Evolutionary conservation across 768 basidiomycete genomes (phyloP).

Genomic region (Holtermanniella nyarrowii): DNA sequence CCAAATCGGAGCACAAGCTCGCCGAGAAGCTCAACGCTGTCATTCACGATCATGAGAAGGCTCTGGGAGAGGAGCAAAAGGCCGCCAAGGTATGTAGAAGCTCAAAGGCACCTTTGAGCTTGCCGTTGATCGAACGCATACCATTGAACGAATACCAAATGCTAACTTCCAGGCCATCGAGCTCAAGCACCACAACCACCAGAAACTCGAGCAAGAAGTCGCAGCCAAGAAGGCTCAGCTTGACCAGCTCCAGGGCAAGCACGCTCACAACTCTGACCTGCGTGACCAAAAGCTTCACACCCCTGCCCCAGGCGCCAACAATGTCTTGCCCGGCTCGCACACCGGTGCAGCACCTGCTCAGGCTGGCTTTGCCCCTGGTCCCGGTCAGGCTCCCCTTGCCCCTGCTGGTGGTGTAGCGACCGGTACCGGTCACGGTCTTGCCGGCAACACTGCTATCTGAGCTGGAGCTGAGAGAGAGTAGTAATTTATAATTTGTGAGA

Average conservation of each 20-base stretch:
- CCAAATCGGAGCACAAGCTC: constrained; percentile 48
- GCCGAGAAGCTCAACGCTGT: constrained; percentile 51
- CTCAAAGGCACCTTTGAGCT: not conserved
- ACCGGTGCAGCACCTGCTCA: not conserved
- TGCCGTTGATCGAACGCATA: too few species aligned
- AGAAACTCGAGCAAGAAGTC: constrained; percentile 19
- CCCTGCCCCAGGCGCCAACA: not conserved
- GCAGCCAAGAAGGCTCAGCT: constrained; percentile 22
- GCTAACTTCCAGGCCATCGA: not conserved
- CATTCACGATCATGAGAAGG: constrained; percentile 49
- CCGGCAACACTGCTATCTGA: not conserved
- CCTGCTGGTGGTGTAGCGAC: too few species aligned
- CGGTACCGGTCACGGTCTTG: not conserved
- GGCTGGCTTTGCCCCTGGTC: not conserved
- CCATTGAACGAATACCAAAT: too few species aligned
- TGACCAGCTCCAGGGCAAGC: constrained; percentile 8
- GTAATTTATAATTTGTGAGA: too few species aligned
- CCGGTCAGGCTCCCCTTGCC: not conserved
- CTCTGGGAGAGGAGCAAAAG: constrained; percentile 30
- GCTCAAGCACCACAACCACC: constrained; percentile 12
- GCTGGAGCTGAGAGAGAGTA: too few species aligned
- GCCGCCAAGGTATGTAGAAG: constrained; percentile 3
- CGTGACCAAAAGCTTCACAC: constrained; percentile 1
- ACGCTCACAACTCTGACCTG: not conserved
- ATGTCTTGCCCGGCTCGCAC: too few species aligned